A percentile compares a stretch with the other conserved stretches of the same genome.
These are phyloP conservation scores for Lycium ferocissimum DNA, from an alignment of 257 asterid genomes.

Conservation along the genomic window DNA sequence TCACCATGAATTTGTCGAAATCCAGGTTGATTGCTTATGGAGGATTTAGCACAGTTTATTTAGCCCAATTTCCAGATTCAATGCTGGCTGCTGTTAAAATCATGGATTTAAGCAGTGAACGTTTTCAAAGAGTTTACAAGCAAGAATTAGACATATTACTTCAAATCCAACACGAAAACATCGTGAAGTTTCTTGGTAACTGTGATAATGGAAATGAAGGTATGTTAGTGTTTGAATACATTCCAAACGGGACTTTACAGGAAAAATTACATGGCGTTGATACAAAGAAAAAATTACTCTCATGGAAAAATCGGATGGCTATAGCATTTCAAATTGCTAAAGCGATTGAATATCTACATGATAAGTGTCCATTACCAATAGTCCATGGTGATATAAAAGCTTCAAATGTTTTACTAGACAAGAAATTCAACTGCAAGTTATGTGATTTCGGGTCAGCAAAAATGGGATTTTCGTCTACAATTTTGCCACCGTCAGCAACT, in stretches of 20 bases:
- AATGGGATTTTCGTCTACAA: slow-evolving; percentile 66
- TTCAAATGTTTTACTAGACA: slow-evolving; percentile 68
- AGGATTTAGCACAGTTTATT: slow-evolving; percentile 77
- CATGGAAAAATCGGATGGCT: slow-evolving; percentile 67
- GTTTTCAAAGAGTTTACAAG: slow-evolving; percentile 50
- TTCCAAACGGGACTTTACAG: slow-evolving; percentile 61
- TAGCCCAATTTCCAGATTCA: slow-evolving; percentile 55
- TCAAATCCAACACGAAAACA: slow-evolving; percentile 53
- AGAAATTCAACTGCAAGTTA: slow-evolving; percentile 59
- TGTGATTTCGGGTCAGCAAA: slow-evolving; percentile 83
- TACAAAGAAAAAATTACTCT: slow-evolving; percentile 23
- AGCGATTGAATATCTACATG: slow-evolving; percentile 71
- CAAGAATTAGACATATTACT: slow-evolving; percentile 65
- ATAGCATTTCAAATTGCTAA: slow-evolving; percentile 74
- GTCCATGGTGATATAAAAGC: slow-evolving; percentile 80
- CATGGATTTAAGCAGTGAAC: slow-evolving; percentile 52
- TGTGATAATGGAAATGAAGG: slow-evolving; percentile 59
- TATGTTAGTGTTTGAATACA: slow-evolving; percentile 56
- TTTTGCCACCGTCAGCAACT: slow-evolving; percentile 36
- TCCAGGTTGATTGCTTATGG: slow-evolving; percentile 66
- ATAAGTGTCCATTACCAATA: slow-evolving; percentile 54
- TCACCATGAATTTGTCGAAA: slow-evolving; percentile 47
- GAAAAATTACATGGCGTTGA: slow-evolving; percentile 52
- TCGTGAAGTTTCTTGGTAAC: slow-evolving; percentile 62
- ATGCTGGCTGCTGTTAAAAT: slow-evolving; percentile 61